These are phyloP conservation scores for Corylus heterophylla DNA, from an alignment of 306 rosid species.

Conservation along the genomic window DNA sequence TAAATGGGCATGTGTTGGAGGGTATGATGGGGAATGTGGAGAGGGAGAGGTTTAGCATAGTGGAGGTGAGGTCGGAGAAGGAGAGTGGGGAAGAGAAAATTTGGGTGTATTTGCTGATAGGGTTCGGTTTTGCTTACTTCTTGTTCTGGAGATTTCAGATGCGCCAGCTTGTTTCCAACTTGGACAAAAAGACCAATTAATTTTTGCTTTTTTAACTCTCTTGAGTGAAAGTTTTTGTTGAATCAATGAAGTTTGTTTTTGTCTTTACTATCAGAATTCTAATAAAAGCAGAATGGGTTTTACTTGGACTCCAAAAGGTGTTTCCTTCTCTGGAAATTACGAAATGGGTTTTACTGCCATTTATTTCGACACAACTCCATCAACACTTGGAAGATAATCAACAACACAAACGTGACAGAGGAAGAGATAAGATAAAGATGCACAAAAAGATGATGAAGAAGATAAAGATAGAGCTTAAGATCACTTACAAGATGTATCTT, in stretches of 20 bases:
- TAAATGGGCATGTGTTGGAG: constrained; percentile 56
- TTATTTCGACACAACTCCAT: too few species aligned
- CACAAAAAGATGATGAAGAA: too few species aligned
- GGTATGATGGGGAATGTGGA: constrained; percentile 39
- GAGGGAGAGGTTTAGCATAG: constrained; percentile 66
- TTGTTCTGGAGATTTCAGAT: constrained; percentile 81
- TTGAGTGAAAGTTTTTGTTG: neutral
- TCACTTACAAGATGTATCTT: too few species aligned
- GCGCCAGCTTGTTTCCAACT: constrained; percentile 46
- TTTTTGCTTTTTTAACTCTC: neutral
- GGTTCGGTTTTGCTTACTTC: constrained; percentile 67
- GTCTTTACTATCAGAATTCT: too few species aligned
- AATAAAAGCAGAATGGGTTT: too few species aligned
- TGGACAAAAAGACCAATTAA: constrained; percentile 63
- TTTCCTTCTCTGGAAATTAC: too few species aligned
- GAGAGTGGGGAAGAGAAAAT: constrained; percentile 53
- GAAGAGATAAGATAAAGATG: too few species aligned
- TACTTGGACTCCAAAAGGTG: too few species aligned
- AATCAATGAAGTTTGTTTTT: neutral
- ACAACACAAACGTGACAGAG: too few species aligned
- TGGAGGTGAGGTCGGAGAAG: constrained; percentile 48
- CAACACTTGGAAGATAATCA: too few species aligned
- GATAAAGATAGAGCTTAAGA: too few species aligned
- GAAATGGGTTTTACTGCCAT: too few species aligned
- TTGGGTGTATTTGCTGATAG: constrained; percentile 67